These are phyloP conservation scores for Phytophthora colocasiae DNA, from an alignment of 352 stramenopile genomes.

Conservation along the genomic window DNA sequence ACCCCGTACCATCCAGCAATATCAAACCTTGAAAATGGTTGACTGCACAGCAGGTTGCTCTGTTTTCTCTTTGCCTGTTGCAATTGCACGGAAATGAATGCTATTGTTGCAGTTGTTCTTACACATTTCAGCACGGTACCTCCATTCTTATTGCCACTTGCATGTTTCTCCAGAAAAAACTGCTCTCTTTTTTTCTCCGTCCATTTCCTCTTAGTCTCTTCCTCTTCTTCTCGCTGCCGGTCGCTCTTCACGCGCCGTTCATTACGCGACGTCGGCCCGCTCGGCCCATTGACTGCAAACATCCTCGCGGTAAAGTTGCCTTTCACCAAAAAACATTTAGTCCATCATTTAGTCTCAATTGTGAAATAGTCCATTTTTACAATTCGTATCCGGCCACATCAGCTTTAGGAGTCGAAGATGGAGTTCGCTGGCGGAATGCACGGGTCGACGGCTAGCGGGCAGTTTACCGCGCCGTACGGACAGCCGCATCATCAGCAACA, in stretches of 20 bases:
- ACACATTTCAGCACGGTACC: not conserved
- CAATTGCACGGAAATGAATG: conserved; percentile 8
- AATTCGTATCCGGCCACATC: conserved; percentile 23
- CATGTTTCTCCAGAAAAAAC: conserved; percentile 49
- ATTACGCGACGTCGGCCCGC: conserved; percentile 61
- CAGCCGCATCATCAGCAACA: conserved; percentile 30
- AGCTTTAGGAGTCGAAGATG: conserved; percentile 11
- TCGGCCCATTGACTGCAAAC: conserved; percentile 83
- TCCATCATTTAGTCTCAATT: conserved; percentile 2
- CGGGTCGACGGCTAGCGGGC: conserved; percentile 8
- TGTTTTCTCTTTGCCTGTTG: conserved; percentile 16
- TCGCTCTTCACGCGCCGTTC: conserved; percentile 58
- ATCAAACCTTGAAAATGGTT: conserved; percentile 64
- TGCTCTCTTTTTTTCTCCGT: conserved; percentile 40
- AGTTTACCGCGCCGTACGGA: conserved; percentile 20
- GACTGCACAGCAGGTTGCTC: conserved; percentile 19
- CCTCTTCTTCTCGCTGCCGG: conserved; percentile 33
- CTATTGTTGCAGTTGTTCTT: conserved; percentile 15
- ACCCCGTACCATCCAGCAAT: not conserved
- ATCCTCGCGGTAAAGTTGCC: conserved; percentile 36
- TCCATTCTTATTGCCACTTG: not conserved
- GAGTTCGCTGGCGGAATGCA: conserved; percentile 25
- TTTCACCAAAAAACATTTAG: conserved; percentile 14
- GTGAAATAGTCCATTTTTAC: conserved; percentile 16
- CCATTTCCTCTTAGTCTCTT: conserved; percentile 33